Evolutionary conservation across 2,329 filamentous ascomycete species (phyloP).

Genomic region (Balansia obtecta): DNA sequence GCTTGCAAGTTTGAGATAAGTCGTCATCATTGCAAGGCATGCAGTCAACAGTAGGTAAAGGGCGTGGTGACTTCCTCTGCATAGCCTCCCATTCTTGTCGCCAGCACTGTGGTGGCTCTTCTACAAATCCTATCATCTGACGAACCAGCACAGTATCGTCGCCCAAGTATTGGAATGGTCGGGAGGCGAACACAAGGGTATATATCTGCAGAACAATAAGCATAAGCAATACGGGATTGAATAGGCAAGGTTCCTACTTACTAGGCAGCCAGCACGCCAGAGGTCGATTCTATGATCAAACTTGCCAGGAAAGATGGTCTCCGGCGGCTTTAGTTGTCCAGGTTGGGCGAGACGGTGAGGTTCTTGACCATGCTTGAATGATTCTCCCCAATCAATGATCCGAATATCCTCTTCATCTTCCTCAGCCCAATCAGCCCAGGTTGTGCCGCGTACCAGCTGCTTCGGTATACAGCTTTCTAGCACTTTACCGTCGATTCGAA

Average conservation of each 20-base stretch:
- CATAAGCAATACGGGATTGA: neutral
- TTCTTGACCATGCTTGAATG: neutral
- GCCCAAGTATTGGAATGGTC: too few species aligned
- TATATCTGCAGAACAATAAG: neutral
- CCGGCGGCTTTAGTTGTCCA: neutral
- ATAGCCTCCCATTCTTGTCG: too few species aligned
- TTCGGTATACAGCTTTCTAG: neutral
- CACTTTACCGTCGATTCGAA: neutral
- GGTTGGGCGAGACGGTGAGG: neutral
- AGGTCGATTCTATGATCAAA: conserved; percentile 2
- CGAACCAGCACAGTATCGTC: too few species aligned
- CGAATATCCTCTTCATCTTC: conserved; percentile 1
- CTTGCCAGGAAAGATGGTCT: neutral
- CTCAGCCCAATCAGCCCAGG: neutral
- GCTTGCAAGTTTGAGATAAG: too few species aligned
- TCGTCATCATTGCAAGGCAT: too few species aligned
- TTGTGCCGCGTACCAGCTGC: neutral
- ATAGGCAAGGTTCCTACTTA: neutral
- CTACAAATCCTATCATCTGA: too few species aligned
- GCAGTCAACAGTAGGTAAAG: too few species aligned
- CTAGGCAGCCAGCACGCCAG: conserved; percentile 2
- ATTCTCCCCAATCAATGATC: conserved; percentile 1
- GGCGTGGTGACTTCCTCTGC: too few species aligned
- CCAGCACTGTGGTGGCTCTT: too few species aligned
- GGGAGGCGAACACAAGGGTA: too few species aligned